Evolutionary conservation across 2,329 filamentous ascomycete genomes (phyloP), one percentile per base, ranked within the genome.

Genomic region (Pseudogymnoascus sp.): DNA sequence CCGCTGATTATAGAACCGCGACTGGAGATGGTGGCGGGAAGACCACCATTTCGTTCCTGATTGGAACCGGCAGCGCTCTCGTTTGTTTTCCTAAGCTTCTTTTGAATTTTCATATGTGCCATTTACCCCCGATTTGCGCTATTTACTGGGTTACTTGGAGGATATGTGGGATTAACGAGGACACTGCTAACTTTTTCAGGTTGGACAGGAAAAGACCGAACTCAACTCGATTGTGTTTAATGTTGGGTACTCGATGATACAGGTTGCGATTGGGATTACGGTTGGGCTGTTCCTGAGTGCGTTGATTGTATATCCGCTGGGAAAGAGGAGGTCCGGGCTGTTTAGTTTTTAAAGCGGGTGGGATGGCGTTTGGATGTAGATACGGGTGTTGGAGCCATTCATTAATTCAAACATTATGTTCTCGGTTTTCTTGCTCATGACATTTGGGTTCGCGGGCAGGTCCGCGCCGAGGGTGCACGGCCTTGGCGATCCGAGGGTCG

Each of bases 191-290:
- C 27, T 15, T 33, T 31, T 18, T 31, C 27, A 36, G 58, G 31
- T 36, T 37, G 58, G 58, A 36, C 33, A 40, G 58, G 25, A 40
- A 25, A 36, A 36, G 15, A 12, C 65, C 21, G 68, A 72, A 59
- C 64, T 74, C 33, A 74, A 75, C 60, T 72, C 67, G 5, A 73
- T 74, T 13, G 74, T 76, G 15, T 73, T 74, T 59, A 75, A 75
- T 64, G 71, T 77, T 61, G 75, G 73, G 8, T 74, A 72, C 60
- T 72, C 69, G 31, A 75, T 77, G 74, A 73, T 77, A 29, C 73
- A 76, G 64, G 69, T 77, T 36, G 74, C 74, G 3, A 75, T 77
- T 60, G 75, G 74, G n/a, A 76, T 76, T 15, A 76, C 74, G 10
- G 74, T 76, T 31, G 75, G 75, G 3, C 64, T 77, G 21, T 77